Conservation (phyloP, 192 early-diverging fungal species). For the Coemansia sp. region DNA sequence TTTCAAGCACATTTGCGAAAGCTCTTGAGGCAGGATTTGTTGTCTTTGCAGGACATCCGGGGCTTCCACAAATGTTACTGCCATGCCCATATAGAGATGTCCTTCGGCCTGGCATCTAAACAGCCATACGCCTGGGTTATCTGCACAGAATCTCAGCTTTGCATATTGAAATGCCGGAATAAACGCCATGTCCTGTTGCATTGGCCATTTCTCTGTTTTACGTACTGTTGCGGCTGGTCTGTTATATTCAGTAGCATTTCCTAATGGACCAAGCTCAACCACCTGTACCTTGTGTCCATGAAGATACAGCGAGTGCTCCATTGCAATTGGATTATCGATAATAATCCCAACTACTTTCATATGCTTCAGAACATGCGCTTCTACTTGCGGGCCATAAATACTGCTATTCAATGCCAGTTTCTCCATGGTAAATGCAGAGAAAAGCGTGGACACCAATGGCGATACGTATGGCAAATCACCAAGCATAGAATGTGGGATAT, state of each 20-base stretch:
- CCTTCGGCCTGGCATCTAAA: slow-evolving; percentile 72
- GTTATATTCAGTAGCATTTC: neutral
- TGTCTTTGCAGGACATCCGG: slow-evolving; percentile 55
- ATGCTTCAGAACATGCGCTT: slow-evolving; percentile 1
- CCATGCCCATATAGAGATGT: slow-evolving; percentile 65
- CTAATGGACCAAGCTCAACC: slow-evolving; percentile 54
- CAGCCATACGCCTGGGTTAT: slow-evolving; percentile 79
- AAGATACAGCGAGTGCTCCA: slow-evolving; percentile 70
- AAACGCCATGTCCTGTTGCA: slow-evolving; percentile 65
- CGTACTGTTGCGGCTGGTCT: neutral
- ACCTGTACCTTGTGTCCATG: slow-evolving; percentile 81
- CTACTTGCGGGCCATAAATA: slow-evolving; percentile 3
- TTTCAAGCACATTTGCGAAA: slow-evolving; percentile 59
- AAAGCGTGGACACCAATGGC: neutral
- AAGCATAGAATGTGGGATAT: neutral
- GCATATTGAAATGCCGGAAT: slow-evolving; percentile 58
- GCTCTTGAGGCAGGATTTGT: slow-evolving; percentile 19
- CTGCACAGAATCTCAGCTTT: slow-evolving; percentile 66
- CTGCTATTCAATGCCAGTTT: neutral
- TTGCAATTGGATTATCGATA: slow-evolving; percentile 64
- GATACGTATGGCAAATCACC: neutral
- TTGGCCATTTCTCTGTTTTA: slow-evolving; percentile 1
- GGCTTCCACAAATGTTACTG: slow-evolving; percentile 65
- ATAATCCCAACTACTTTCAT: slow-evolving; percentile 58
- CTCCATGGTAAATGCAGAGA: neutral